Evolutionary conservation across 2,329 filamentous ascomycete species (phyloP).

Genomic region (Ophiocordyceps camponoti-leonardi): DNA sequence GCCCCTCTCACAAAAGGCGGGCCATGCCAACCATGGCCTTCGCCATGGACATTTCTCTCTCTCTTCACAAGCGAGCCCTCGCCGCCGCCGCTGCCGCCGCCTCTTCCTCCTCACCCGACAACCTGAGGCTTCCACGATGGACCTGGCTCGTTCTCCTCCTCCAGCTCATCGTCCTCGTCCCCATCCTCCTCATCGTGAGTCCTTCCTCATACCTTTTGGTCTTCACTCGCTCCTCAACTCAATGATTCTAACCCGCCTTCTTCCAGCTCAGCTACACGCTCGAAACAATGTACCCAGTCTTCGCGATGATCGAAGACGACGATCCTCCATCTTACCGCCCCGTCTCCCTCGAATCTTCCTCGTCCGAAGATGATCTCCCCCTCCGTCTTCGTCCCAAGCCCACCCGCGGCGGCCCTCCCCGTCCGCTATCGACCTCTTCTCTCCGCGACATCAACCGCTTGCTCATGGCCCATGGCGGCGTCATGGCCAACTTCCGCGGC

Average conservation of each 20-base stretch:
- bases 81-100: conserved; percentile 2
- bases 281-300: conserved; percentile 29
- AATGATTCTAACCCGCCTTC: no score
- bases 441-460: conserved; percentile 32
- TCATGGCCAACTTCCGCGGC: conserved; percentile 53
- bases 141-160: conserved; percentile 19
- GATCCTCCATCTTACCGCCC: conserved; percentile 36
- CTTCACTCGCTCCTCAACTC: no score
- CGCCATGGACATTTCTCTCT: conserved; percentile 4
- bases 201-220: no score
- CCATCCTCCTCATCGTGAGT: conserved; percentile 24
- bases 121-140: conserved; percentile 19
- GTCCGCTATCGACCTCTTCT: conserved; percentile 20
- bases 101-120: conserved; percentile 7
- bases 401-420: neutral
- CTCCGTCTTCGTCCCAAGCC: conserved; percentile 5
- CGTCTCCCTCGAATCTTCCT: conserved; percentile 19
- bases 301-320: conserved; percentile 42
- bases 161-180: conserved; percentile 27
- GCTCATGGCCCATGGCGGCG: conserved; percentile 46
- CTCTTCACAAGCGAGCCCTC: conserved; percentile 15
- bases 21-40: neutral
- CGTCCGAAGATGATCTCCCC: conserved; percentile 12
- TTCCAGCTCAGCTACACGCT: conserved; percentile 33
- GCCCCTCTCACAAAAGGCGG: neutral